Base-by-base conservation (phyloP, 2,329 filamentous ascomycete species). In the Samsoniella hepiali region DNA sequence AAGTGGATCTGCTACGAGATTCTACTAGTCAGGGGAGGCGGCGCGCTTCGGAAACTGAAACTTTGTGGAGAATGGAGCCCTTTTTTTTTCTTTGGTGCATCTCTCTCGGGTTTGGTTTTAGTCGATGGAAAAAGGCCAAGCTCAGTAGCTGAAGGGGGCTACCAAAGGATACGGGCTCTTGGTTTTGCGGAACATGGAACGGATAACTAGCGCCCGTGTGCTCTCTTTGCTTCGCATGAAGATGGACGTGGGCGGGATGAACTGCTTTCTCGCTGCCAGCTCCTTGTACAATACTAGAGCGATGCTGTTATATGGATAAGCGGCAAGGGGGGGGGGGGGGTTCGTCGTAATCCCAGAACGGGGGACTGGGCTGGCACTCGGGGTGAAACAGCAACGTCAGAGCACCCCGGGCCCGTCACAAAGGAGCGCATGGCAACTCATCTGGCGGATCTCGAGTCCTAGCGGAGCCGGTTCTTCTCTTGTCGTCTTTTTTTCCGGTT, bases 31-130 rank as follows among this genome's bases (percentile, higher is more conserved):
- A 60, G 57, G 58, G 58, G 36, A 40, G 10, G 29, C n/a, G 31
- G 34, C 13, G 29, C 7, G 36, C 29, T 53, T 51, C 45, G 11
- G 45, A 40, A 40, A 40, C 44, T 58, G 56, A 60, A 60, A 60
- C 58, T 53, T 27, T 60, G 58, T 53, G 58, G 58, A 60, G 58
- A 51, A 42, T 32, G 42, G 56, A 29, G 31, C 44, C 22, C 22
- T 22, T 22, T 22, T 22, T 22, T 22, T 22, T 22, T 22, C 13
- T 15, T 32, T 32, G 22, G 44, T 47, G 22, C 44, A 47, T 49
- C 45, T 49, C 22, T 29, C 22, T 22, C 10, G 38, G 45, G 45
- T 49, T 49, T 29, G 45, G 29, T 49, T 49, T 6, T 10, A 10
- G 34, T 34, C 34, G 22, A 22, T 22, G 22, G 22, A 22, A 22